phyloP scores from a whole-genome alignment of 176 grass and related monocot genomes.

The Oryza brachyantha region DNA sequence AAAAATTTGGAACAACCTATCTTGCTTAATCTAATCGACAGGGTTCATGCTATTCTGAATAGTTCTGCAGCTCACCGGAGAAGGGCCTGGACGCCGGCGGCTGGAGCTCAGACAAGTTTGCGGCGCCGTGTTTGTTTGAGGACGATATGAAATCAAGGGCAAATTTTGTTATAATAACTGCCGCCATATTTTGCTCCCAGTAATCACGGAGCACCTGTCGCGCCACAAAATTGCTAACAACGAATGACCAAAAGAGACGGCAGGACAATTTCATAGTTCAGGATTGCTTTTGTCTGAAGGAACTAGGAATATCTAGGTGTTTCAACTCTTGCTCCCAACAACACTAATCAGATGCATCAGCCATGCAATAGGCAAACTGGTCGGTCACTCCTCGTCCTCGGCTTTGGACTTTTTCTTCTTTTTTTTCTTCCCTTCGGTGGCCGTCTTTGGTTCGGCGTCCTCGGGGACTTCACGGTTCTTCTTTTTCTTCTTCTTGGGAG shows the following conservation, averaged over 20 bases:
- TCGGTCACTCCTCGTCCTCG: constrained; percentile 12
- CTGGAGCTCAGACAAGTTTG: too few relatives aligned
- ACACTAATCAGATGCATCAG: background rate
- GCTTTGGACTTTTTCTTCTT: constrained; percentile 56
- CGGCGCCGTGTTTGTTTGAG: background rate
- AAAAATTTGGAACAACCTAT: background rate
- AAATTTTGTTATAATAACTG: background rate
- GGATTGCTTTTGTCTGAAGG: background rate
- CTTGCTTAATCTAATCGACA: background rate
- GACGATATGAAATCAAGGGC: background rate
- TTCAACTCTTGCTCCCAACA: constrained; percentile 17
- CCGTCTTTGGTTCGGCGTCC: constrained; percentile 38
- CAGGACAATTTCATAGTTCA: background rate
- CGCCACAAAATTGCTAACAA: background rate
- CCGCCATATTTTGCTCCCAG: background rate
- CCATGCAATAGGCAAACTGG: background rate
- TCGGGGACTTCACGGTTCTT: constrained; percentile 38
- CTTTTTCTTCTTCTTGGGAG: constrained; percentile 65
- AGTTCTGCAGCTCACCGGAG: too few relatives aligned
- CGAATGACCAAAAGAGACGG: background rate
- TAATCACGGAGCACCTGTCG: background rate
- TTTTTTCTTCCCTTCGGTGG: constrained; percentile 55
- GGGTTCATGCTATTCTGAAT: background rate
- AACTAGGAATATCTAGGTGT: constrained; percentile 15
- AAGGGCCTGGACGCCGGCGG: background rate